Evolutionary conservation across 495 filamentous ascomycete genomes (phyloP).

Genomic region (Glarea lozoyensis): DNA sequence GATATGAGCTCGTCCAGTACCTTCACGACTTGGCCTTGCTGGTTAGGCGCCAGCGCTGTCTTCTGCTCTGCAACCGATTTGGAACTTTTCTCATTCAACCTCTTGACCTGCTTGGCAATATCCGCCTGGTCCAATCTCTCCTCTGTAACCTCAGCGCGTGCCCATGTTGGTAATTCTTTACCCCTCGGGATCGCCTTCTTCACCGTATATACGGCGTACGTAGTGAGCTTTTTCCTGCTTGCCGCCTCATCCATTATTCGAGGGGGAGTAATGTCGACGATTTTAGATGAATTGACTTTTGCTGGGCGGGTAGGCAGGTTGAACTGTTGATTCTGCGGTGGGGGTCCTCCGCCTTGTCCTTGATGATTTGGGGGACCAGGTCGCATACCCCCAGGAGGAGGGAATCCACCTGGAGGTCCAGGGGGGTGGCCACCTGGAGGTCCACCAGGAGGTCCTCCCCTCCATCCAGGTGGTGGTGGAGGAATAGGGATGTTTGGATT

Average conservation of each 20-base stretch:
- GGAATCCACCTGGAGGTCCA: neutral
- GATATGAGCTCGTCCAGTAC: conserved; percentile 11
- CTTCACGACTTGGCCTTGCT: conserved; percentile 10
- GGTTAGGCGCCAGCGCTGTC: conserved; percentile 2
- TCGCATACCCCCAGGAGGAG: neutral
- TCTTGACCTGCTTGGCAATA: conserved; percentile 16
- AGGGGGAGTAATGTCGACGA: conserved; percentile 8
- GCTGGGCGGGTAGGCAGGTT: conserved; percentile 5
- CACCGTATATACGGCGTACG: conserved; percentile 9
- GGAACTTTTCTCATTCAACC: conserved; percentile 6
- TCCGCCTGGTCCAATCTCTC: conserved; percentile 12
- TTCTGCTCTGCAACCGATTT: conserved; percentile 13
- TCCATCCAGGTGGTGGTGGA: neutral
- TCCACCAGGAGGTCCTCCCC: no score
- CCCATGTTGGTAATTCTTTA: conserved; percentile 17
- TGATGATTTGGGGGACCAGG: conserved; percentile 1
- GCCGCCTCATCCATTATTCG: conserved; percentile 7
- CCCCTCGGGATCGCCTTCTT: conserved; percentile 7
- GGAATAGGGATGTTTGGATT: neutral
- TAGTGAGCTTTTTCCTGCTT: conserved; percentile 13
- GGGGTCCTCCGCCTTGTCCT: neutral
- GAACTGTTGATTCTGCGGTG: neutral
- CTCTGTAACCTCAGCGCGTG: conserved; percentile 7
- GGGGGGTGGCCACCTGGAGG: neutral
- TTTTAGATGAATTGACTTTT: conserved; percentile 5